Conservation (phyloP, 306 rosid species). For the Corylus avellana region DNA sequence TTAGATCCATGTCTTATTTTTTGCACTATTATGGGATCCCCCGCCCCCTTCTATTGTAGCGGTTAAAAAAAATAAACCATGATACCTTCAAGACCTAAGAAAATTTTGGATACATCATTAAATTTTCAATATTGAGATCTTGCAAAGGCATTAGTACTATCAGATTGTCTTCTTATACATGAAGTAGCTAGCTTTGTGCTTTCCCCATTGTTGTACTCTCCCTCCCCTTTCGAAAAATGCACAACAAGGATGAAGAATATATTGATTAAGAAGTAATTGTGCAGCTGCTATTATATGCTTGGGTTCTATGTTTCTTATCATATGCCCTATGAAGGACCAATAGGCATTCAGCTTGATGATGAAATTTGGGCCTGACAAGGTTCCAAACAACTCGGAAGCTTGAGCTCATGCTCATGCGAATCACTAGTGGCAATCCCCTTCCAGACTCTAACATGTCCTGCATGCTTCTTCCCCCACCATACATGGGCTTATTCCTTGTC, state of each 20-base stretch:
- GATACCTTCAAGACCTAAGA: neutral
- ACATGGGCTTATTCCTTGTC: constrained; percentile 62
- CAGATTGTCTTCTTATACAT: neutral
- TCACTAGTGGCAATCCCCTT: constrained; percentile 53
- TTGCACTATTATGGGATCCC: too few species aligned
- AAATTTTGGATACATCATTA: too few species aligned
- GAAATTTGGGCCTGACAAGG: constrained; percentile 56
- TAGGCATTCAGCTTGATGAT: constrained; percentile 55
- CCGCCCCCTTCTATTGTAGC: too few species aligned
- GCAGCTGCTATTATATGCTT: constrained; percentile 57
- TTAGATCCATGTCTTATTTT: too few species aligned
- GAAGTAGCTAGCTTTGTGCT: neutral
- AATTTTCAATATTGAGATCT: too few species aligned
- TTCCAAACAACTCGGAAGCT: constrained; percentile 50
- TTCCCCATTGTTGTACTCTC: neutral
- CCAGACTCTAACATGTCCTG: constrained; percentile 73
- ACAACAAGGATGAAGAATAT: neutral
- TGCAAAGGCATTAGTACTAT: neutral
- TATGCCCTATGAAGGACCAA: constrained; percentile 49
- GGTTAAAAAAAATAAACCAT: neutral
- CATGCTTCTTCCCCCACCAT: constrained; percentile 94
- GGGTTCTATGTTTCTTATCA: constrained; percentile 61
- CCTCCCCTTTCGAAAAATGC: neutral
- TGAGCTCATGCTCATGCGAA: constrained; percentile 44
- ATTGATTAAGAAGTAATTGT: constrained; percentile 26